Evolutionary conservation across 495 filamentous ascomycete genomes (phyloP), one percentile per base, ranked within the genome.

Genomic region (Niebla homalea): DNA sequence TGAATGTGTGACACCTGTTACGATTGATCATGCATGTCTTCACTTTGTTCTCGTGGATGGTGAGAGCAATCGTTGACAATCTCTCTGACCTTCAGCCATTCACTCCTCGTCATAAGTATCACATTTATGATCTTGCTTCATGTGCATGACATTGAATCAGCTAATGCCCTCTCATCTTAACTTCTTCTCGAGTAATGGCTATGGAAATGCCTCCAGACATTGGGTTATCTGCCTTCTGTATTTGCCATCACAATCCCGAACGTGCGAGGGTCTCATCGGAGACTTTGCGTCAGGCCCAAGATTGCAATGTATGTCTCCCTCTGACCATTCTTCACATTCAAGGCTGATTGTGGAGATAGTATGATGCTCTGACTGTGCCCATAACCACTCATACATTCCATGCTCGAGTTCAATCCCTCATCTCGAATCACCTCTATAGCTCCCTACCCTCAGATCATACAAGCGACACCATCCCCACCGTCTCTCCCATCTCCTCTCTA

Each of bases 301-400:
- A 72, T 50, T 70, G 64, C 49, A 70, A 70, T 55, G 70, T 77
- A 54, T 48, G 70, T 59, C 59, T 53, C 45, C 38, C 20, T 48
- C 51, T 37, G 18, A 19, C 40, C 12, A 37, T 12, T 22, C 16
- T 19, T 7, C 25, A 20, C 16, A 11, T 8, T 12, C 21, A 14
- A 46, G 21, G 35, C 52, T 53, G 43, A 60, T 43, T 40, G 42
- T 40, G 7, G 32, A 52, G 56, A 20, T 52, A 97, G 87, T 97
- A 97, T 78, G 83, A 92, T 63, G 87, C 94, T 75, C 75, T 94
- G 58, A 95, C 90, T 0, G 81, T 79, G 0, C 84, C 86, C 10
- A 88, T 98, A 56, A 95, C 92, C 2, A 96, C 84, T 44, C 59
- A 76, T 10, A 73, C 82, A 58, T 96, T 96, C 61, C 85, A 87